Evolutionary conservation across 768 basidiomycete species (phyloP).

Genomic region (Amylocystis lapponica): DNA sequence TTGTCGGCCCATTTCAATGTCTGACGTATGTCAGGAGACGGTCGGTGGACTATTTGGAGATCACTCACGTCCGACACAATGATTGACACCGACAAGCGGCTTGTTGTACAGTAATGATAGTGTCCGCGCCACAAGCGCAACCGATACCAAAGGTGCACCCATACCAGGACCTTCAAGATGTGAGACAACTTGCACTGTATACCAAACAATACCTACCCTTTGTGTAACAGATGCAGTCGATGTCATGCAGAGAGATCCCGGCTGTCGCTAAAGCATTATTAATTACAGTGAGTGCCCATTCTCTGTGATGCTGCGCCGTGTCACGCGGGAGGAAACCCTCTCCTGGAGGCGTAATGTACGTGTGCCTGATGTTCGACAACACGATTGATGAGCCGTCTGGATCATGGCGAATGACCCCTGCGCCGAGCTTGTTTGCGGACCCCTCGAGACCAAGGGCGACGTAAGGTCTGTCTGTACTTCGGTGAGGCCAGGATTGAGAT

Average conservation of each 20-base stretch:
- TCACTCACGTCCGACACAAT: conserved; percentile 90
- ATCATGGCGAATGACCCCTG: conserved; percentile 83
- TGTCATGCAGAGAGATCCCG: conserved; percentile 59
- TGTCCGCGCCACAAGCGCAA: conserved; percentile 89
- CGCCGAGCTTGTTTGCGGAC: conserved; percentile 96
- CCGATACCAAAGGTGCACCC: conserved; percentile 95
- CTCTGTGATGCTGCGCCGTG: conserved; percentile 92
- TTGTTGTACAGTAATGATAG: conserved; percentile 83
- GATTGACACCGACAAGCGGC: conserved; percentile 96
- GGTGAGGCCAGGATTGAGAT: not conserved
- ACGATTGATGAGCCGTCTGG: conserved; percentile 69
- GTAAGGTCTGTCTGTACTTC: conserved; percentile 50
- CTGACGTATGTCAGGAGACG: conserved; percentile 44
- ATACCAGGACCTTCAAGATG: conserved; percentile 83
- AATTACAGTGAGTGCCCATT: conserved; percentile 85
- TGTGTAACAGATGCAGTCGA: conserved; percentile 96
- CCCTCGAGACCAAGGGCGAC: conserved; percentile 97
- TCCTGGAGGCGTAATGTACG: conserved; percentile 98
- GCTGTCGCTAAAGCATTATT: conserved; percentile 69
- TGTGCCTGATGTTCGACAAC: conserved; percentile 91
- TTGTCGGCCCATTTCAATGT: conserved; percentile 97
- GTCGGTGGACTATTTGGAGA: no score
- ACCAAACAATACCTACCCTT: conserved; percentile 54
- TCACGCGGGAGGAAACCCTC: conserved; percentile 96
- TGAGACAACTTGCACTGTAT: not conserved